Evolutionary conservation across 805 yeast genomes (phyloP).

Genomic region (Cyberlindnera veronae): DNA sequence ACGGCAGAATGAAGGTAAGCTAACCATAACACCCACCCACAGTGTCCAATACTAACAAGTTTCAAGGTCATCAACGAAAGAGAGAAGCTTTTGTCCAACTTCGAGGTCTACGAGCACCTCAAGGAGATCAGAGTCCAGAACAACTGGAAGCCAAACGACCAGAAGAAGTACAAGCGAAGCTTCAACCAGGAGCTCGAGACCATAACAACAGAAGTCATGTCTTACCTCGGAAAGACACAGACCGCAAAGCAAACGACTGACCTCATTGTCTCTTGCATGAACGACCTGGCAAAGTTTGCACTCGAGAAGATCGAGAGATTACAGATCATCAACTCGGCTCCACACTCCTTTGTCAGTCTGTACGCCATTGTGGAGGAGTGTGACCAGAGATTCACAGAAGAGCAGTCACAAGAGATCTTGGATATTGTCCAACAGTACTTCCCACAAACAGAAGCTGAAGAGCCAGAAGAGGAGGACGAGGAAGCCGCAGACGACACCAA

Average conservation of each 20-base stretch:
- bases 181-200: constrained; percentile 34
- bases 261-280: constrained; percentile 29
- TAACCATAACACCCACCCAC: too few relatives aligned
- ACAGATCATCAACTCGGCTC: constrained; percentile 79
- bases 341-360: constrained; percentile 73
- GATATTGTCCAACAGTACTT: constrained; percentile 50
- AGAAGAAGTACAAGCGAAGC: constrained; percentile 25
- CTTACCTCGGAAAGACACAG: constrained; percentile 16
- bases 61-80: constrained; percentile 38
- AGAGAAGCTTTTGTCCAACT: constrained; percentile 54
- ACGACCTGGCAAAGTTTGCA: constrained; percentile 36
- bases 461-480: constrained; percentile 12
- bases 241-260: constrained; percentile 27
- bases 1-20: constrained; percentile 2
- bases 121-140: constrained; percentile 37
- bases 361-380: constrained; percentile 88
- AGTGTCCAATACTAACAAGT: constrained; percentile 20
- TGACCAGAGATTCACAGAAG: constrained; percentile 77
- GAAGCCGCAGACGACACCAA: constrained; percentile 10
- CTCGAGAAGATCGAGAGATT: constrained; percentile 80
- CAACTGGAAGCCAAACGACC: constrained; percentile 29
- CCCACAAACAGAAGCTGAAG: constrained; percentile 32
- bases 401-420: constrained; percentile 56
- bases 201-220: constrained; percentile 32
- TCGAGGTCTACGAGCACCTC: constrained; percentile 50